Evolutionary conservation across 129 eudicot genomes (phyloP), one percentile per base, ranked within the genome.

Genomic region (Tagetes patula): DNA sequence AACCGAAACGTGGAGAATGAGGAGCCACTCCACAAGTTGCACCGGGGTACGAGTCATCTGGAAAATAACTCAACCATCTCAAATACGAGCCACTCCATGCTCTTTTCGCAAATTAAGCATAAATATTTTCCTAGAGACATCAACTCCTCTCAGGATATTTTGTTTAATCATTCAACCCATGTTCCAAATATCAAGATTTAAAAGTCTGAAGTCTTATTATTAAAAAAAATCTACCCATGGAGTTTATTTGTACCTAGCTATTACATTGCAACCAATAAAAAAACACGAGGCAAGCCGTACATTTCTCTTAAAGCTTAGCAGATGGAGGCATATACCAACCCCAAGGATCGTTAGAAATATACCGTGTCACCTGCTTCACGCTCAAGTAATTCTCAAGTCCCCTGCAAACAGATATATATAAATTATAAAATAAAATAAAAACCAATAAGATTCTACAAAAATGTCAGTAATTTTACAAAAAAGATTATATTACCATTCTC

Each of bases 291-390:
- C 42, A 12, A 53, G 54, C 1, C 36, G 38, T 72, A 65, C 69
- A 41, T 32, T 31, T 32, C 39, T 11, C 70, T 80, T 75, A 91
- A 66, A 86, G 88, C 86, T 88, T 90, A 10, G 78, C 30, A 47
- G 94, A 81, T 46, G 98, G 99, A 72, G 97, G 76, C 47, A 80
- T 73, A 86, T 95, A 95, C 97, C 97, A 95, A 31, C 91, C 99
- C 99, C 99, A 95, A 53, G 94, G 80, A 5, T 95, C 97, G 10
- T 82, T 82, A 37, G 99, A 88, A 33, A 81, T 68, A 20, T 95
- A 95, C 38, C 80, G 82, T 7, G 97, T 95, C 54, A 95, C 99
- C 82, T 95, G 99, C 84, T 91, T 95, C 75, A 95, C 82, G 41
- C 88, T 85, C 82, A 91, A 69, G 91, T 90, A 95, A 82, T 88